Conservation (phyloP, 2,329 filamentous ascomycete genomes). For the Penicillium crustosum region DNA sequence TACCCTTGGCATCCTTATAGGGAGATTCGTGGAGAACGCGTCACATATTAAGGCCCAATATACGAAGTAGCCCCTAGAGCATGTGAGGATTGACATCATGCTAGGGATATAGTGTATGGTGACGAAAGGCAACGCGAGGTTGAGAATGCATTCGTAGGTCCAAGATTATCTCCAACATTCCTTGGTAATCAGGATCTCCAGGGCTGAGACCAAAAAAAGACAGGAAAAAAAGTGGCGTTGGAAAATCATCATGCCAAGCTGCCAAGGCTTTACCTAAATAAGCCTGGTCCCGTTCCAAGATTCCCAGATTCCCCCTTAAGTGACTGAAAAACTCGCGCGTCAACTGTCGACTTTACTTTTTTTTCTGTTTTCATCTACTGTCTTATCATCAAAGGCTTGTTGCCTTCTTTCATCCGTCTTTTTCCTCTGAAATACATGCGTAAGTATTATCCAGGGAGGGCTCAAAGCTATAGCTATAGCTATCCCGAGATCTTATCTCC, state of each 20-base stretch:
- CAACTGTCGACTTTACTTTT: conserved; percentile 1
- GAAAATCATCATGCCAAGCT: conserved; percentile 11
- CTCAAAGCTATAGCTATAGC: neutral
- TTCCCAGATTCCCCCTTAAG: conserved; percentile 1
- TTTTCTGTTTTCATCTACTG: neutral
- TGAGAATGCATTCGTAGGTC: neutral
- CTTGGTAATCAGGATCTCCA: neutral
- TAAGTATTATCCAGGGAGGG: conserved; percentile 20
- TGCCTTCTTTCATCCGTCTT: conserved; percentile 23
- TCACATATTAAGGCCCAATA: conserved; percentile 10
- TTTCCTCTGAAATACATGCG: conserved; percentile 37
- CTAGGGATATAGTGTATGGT: neutral
- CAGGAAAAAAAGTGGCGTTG: neutral
- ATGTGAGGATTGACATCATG: conserved; percentile 13
- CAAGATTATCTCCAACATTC: neutral
- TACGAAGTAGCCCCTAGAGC: neutral
- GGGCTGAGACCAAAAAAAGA: neutral
- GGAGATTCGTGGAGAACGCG: conserved; percentile 15
- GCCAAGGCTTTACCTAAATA: conserved; percentile 21
- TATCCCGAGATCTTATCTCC: neutral
- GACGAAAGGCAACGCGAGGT: neutral
- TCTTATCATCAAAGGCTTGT: conserved; percentile 14
- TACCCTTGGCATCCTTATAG: conserved; percentile 14
- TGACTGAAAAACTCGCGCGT: neutral
- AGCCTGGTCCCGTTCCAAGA: neutral